These are phyloP conservation scores for Sporothrix protearum DNA, from an alignment of 2,329 filamentous ascomycete genomes.

Conservation along the genomic window DNA sequence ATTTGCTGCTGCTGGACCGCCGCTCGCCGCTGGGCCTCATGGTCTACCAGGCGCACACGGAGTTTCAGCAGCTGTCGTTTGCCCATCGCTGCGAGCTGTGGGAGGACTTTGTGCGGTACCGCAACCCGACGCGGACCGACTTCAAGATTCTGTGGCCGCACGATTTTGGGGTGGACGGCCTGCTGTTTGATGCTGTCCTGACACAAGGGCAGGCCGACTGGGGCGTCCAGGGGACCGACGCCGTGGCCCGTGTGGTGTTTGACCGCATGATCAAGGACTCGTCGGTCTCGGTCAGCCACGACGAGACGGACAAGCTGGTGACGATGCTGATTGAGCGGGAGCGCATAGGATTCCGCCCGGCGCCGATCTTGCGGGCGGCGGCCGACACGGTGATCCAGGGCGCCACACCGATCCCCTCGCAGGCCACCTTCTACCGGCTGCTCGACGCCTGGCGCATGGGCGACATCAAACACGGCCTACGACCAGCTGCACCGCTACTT, in stretches of 20 bases:
- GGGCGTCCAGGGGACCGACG: slow-evolving; percentile 35
- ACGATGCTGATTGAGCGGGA: slow-evolving; percentile 25
- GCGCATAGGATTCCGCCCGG: slow-evolving; percentile 25
- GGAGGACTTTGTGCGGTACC: slow-evolving; percentile 76
- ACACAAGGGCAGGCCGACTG: slow-evolving; percentile 48
- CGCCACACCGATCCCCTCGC: slow-evolving; percentile 22
- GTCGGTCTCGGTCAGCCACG: slow-evolving; percentile 22
- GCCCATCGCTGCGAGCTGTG: slow-evolving; percentile 74
- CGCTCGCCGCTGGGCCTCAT: slow-evolving; percentile 80
- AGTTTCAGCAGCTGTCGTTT: slow-evolving; percentile 78
- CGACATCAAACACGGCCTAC: slow-evolving; percentile 83
- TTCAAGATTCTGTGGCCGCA: slow-evolving; percentile 57
- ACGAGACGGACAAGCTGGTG: slow-evolving; percentile 27
- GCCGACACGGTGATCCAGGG: slow-evolving; percentile 21
- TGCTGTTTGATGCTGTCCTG: slow-evolving; percentile 58
- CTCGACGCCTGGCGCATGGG: slow-evolving; percentile 89
- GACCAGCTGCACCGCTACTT: slow-evolving; percentile 93
- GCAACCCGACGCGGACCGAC: slow-evolving; percentile 66
- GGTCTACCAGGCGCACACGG: slow-evolving; percentile 69
- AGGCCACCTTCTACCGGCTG: slow-evolving; percentile 53
- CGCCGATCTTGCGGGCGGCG: slow-evolving; percentile 4
- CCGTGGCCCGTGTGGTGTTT: slow-evolving; percentile 20
- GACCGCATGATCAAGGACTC: slow-evolving; percentile 24
- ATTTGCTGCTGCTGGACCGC: slow-evolving; percentile 60
- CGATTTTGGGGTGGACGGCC: slow-evolving; percentile 39